Evolutionary conservation across 2,329 filamentous ascomycete genomes (phyloP), one percentile per base, ranked within the genome.

Genomic region (Herpotrichia juniperi): DNA sequence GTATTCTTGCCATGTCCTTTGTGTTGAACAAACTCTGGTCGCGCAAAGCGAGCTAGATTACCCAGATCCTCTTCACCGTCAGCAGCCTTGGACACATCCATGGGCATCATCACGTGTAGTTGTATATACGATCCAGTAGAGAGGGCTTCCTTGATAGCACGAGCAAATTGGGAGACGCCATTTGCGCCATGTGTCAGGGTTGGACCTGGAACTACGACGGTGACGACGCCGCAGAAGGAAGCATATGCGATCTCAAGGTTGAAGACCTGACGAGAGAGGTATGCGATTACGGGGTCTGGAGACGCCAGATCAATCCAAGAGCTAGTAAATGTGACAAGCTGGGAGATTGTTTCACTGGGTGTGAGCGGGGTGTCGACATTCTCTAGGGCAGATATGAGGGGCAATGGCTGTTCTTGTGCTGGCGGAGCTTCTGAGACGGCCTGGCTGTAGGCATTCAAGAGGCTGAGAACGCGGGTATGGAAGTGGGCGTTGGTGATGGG

Each of bases 201-300:
- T 2, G 94, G 94, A 0, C 92, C 92, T 1, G 88, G 87, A 25
- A 99, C 80, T 45, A 97, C 79, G 52, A 97, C 81, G 73, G 89
- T 96, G 50, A 87, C 86, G 42, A 94, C 83, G 30, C 96, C 96
- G 67, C 92, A 97, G 76, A 97, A 99, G 57, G 91, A 93, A 58
- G 96, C 94, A 76, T 97, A 99, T 43, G 91, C 90, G 42, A 97
- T 83, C 72, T 99, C 94, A 32, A 96, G 82, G 69, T 92, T 92
- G 57, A 99, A 80, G 6, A 96, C 89, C 75, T 97, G 93, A 39
- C 90, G 86, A 30, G 93, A 97, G 52, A 97, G 83, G 71, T 90
- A 90, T 7, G 91, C 87, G 57, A 97, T 87, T 56, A 93, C 75
- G 6, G 92, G 90, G 71, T 97, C 89, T 1, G 86, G 77, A 2